Base-by-base conservation (phyloP, 2,329 filamentous ascomycete species). In the Daldinia eschscholtzii region DNA sequence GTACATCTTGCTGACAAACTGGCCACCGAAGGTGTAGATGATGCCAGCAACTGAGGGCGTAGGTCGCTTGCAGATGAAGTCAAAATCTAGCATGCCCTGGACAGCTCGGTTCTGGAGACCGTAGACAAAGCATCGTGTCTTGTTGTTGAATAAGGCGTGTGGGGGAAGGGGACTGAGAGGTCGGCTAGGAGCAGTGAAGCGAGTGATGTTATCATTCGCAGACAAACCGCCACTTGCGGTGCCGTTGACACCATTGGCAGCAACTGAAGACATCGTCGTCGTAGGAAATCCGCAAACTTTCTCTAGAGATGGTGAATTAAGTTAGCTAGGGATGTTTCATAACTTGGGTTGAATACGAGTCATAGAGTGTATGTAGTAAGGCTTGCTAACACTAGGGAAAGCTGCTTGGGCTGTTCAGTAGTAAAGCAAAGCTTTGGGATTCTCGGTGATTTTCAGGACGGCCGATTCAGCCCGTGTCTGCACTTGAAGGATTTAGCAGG, bases 1-100 rank as follows among this genome's bases (percentile, higher is more conserved):
- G 92, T 99, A 99, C 96, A 99, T 98, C 91, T 99, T 99, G 91
- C 94, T 98, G 81, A 99, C 96, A 90, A 99, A 99, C 86, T 99
- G 96, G 76, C 96, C 96, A 82, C 96, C 96, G 80, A 99, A 99
- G 77, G 96, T 98, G 88, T 99, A 99, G 88, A 99, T 98, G 85
- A 99, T 98, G 81, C 94, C 96, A 75, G 96, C 96, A 67, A 99
- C 96, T 66, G 96, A 99, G 73, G 96, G 96, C 68, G 93, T 97
- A 81, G 91, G 89, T 79, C 96, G 93, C 91, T 98, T 98, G 94
- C 96, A 99, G 86, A 99, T 99, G 89, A 98, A 99, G 88, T 99
- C 96, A 83, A 99, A 99, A 84, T 99, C 96, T 81, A 99, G 92
- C 92, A 94, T 94, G 81, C 92, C 92, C 86, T 94, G 92, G 75